Percentiles rank a stretch among this genome's conserved stretches.
Evolutionary conservation across 305 asterid species (phyloP).

Genomic region (Vinca major): DNA sequence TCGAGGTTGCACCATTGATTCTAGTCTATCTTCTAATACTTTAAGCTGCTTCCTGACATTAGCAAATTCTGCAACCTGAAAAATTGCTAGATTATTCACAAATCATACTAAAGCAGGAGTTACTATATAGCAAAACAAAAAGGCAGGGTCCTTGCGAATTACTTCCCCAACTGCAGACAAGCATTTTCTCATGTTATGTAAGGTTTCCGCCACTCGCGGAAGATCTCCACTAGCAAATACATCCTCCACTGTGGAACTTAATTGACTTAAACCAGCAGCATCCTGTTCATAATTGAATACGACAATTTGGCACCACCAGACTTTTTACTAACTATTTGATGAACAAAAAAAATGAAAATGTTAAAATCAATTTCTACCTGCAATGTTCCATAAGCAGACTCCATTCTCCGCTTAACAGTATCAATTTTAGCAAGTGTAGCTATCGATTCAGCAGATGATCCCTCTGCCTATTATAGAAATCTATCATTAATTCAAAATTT

Average conservation of each 20-base stretch:
- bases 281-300: conserved; percentile 45
- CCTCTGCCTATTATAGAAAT: conserved; percentile 57
- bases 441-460: conserved; percentile 92
- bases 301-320: conserved; percentile 12
- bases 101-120: background rate
- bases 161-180: conserved; percentile 99
- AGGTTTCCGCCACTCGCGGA: conserved; percentile 92
- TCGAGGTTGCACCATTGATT: conserved; percentile 95
- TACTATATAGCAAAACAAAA: background rate
- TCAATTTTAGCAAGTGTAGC: conserved; percentile 87
- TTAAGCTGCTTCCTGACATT: conserved; percentile 97
- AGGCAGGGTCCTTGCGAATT: conserved; percentile 11
- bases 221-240: conserved; percentile 98
- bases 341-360: background rate
- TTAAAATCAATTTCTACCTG: conserved; percentile 40
- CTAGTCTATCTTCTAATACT: conserved; percentile 95
- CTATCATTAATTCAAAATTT: background rate
- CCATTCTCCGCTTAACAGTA: conserved; percentile 94
- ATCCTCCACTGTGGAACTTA: conserved; percentile 98
- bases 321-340: background rate
- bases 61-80: conserved; percentile 98
- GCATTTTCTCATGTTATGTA: conserved; percentile 96
- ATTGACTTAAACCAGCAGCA: conserved; percentile 94
- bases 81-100: conserved; percentile 10
- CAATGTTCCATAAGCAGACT: conserved; percentile 85